These are phyloP conservation scores for Mycothermus thermophilus DNA, from an alignment of 495 filamentous ascomycete genomes.

Conservation along the genomic window DNA sequence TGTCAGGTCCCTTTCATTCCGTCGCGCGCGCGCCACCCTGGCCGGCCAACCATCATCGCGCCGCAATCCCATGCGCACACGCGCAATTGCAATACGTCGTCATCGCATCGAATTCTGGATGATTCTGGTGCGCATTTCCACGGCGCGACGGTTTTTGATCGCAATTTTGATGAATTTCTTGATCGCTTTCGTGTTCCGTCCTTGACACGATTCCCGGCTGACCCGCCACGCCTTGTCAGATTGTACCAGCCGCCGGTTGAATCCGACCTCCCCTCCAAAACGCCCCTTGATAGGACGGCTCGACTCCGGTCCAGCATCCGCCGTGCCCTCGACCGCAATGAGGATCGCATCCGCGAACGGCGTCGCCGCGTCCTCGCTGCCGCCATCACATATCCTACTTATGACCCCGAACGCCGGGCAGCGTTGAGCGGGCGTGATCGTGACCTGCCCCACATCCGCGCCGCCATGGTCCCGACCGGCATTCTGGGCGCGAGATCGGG, in stretches of 20 bases:
- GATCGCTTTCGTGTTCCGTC: neutral
- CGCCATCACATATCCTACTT: conserved; percentile 10
- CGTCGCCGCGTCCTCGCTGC: conserved; percentile 14
- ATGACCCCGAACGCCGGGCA: conserved; percentile 2
- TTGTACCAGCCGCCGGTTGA: conserved; percentile 42
- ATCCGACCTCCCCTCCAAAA: conserved; percentile 41
- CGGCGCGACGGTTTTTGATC: neutral
- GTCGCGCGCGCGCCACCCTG: conserved; percentile 11
- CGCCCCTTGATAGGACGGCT: conserved; percentile 38
- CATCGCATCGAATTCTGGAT: too few relatives aligned
- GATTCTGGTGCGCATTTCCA: too few relatives aligned
- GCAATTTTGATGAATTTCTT: neutral
- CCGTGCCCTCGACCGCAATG: conserved; percentile 18
- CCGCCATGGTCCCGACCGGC: too few relatives aligned
- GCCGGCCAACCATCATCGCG: conserved; percentile 8
- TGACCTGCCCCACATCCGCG: conserved; percentile 3
- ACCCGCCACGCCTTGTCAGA: conserved; percentile 20
- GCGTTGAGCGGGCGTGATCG: conserved; percentile 1
- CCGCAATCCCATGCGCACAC: conserved; percentile 1
- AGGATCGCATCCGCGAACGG: conserved; percentile 29
- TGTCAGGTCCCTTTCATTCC: conserved; percentile 16
- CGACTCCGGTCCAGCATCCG: conserved; percentile 61
- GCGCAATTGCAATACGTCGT: too few relatives aligned
- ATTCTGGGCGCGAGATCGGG: conserved; percentile 3
- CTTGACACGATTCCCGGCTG: conserved; percentile 8